Conservation (phyloP, 225 moss, liverwort and hornwort genomes). For the Pseudoscleropodium purum region DNA sequence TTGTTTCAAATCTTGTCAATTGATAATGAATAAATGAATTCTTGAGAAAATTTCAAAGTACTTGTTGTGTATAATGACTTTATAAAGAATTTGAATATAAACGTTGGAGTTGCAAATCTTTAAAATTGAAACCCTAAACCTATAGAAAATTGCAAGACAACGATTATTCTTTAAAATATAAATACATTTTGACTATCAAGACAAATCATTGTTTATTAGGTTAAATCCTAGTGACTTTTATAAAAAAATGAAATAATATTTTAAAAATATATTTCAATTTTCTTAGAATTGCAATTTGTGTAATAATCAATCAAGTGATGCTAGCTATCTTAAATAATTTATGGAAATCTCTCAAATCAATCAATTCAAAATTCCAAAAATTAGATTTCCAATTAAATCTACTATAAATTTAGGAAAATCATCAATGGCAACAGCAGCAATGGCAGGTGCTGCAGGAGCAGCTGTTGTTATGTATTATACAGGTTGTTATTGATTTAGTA, state of each 20-base stretch:
- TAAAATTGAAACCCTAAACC: not conserved
- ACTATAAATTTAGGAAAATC: conserved; percentile 12
- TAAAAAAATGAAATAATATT: not conserved
- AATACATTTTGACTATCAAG: not conserved
- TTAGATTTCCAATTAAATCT: not conserved
- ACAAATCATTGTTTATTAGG: not conserved
- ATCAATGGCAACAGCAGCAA: conserved; percentile 71
- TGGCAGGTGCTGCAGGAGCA: conserved; percentile 86
- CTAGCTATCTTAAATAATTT: not conserved
- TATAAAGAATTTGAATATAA: not conserved
- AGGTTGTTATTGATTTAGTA: conserved; percentile 8
- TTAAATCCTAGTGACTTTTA: too few species aligned
- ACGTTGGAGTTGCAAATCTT: too few species aligned
- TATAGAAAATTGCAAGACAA: too few species aligned
- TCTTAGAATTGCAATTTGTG: not conserved
- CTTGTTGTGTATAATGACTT: not conserved
- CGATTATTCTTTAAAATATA: accelerated
- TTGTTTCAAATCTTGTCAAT: not conserved
- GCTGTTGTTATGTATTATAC: conserved; percentile 86
- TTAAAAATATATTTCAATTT: accelerated
- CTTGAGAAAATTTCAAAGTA: too few species aligned
- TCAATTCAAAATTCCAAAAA: not conserved
- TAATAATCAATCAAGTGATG: not conserved
- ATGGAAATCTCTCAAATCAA: conserved; percentile 5
- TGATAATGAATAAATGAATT: too few species aligned